phyloP scores from a whole-genome alignment of 2,329 filamentous ascomycete genomes.

The Cladophialophora psammophila region DNA sequence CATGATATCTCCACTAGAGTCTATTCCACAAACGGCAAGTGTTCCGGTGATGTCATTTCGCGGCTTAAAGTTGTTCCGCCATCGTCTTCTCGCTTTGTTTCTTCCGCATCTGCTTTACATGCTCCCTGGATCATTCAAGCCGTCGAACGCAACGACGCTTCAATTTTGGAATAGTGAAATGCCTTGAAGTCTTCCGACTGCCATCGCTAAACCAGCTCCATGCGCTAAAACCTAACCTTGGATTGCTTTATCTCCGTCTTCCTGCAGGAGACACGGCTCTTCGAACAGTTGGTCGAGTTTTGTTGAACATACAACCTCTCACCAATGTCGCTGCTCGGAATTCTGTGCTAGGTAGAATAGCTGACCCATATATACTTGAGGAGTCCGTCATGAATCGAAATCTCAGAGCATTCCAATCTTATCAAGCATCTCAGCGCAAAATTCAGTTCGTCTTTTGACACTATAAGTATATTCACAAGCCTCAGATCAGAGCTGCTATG shows the following conservation, averaged over 20 bases:
- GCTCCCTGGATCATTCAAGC: neutral
- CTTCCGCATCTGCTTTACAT: neutral
- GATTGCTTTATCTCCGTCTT: neutral
- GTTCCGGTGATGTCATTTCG: slow-evolving; percentile 19
- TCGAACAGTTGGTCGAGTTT: neutral
- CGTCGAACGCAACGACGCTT: neutral
- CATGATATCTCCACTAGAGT: neutral
- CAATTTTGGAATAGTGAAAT: neutral
- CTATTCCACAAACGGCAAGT: slow-evolving; percentile 16
- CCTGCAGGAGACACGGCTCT: neutral
- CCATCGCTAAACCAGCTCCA: neutral
- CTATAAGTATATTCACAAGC: neutral
- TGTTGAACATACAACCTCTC: neutral
- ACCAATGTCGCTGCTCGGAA: neutral
- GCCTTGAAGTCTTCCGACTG: neutral
- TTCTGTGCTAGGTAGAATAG: neutral
- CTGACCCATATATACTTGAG: neutral
- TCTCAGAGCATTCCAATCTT: neutral
- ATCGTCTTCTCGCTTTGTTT: neutral
- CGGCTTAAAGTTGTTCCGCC: neutral
- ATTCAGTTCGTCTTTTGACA: neutral
- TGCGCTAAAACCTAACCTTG: neutral
- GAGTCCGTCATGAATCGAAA: neutral
- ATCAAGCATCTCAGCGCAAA: neutral
- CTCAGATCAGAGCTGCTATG: slow-evolving; percentile 47